Conservation (phyloP, 2,329 filamentous ascomycete species). For the Arthrobotrys iridis region DNA sequence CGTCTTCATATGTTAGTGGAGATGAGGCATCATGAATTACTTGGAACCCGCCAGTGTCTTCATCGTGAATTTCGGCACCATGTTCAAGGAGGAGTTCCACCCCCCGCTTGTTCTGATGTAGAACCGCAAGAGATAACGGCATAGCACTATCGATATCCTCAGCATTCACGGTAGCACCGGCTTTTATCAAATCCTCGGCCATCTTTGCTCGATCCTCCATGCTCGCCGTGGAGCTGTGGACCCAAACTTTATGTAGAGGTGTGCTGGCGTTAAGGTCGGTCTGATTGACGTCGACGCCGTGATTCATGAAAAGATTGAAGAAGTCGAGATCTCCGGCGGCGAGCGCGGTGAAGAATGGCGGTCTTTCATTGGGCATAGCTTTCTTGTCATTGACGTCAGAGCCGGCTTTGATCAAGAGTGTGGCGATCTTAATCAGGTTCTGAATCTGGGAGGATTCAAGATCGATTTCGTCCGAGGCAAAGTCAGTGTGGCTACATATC, state of each 20-base stretch:
- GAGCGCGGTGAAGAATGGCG: conserved; percentile 29
- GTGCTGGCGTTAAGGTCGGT: conserved; percentile 15
- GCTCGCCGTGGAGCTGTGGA: conserved; percentile 9
- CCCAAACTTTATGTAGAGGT: conserved; percentile 33
- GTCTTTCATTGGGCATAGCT: conserved; percentile 26
- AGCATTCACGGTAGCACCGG: conserved; percentile 46
- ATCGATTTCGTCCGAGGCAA: conserved; percentile 26
- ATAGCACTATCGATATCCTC: conserved; percentile 51
- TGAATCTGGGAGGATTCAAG: conserved; percentile 19
- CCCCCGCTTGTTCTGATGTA: conserved; percentile 45
- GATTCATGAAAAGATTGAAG: conserved; percentile 41
- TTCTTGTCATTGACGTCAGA: conserved; percentile 37
- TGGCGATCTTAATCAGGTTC: conserved; percentile 12
- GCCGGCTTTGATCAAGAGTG: conserved; percentile 31
- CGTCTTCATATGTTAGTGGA: conserved; percentile 14
- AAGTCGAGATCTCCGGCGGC: conserved; percentile 25
- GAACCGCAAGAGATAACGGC: conserved; percentile 52
- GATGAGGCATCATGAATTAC: conserved; percentile 36
- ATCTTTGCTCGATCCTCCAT: conserved; percentile 32
- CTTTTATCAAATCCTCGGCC: conserved; percentile 40
- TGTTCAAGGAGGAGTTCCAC: conserved; percentile 50
- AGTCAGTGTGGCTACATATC: conserved; percentile 4
- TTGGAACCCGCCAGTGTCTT: conserved; percentile 16
- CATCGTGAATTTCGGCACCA: conserved; percentile 46
- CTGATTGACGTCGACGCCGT: conserved; percentile 18